phyloP scores from a whole-genome alignment of 139 green algal species.

The Tetraselmis chui region DNA sequence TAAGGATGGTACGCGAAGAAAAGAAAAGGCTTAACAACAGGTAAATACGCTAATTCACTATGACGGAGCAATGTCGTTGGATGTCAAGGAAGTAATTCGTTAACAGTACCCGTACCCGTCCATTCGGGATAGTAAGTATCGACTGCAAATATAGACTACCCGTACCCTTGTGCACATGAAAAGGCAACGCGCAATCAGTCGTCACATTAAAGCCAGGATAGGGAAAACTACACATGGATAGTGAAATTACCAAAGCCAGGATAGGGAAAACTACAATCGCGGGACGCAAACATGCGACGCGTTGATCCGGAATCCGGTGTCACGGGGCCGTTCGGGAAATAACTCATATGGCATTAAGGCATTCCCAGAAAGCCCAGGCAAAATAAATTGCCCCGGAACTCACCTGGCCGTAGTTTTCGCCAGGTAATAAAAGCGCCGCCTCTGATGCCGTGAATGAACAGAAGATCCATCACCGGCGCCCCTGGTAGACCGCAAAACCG shows the following conservation, averaged over 20 bases:
- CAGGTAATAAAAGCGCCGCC: constrained; percentile 82
- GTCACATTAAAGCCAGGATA: neutral
- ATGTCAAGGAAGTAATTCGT: neutral
- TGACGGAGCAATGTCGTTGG: neutral
- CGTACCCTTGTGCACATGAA: neutral
- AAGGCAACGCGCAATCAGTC: neutral
- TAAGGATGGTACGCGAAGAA: too few relatives aligned
- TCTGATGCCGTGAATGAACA: constrained; percentile 85
- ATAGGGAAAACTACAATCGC: too few relatives aligned
- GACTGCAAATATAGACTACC: neutral
- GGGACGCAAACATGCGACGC: too few relatives aligned
- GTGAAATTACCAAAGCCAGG: too few relatives aligned
- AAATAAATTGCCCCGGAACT: neutral
- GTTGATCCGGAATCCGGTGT: too few relatives aligned
- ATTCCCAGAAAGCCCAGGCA: neutral
- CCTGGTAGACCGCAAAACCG: neutral
- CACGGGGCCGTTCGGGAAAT: too few relatives aligned
- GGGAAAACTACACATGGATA: neutral
- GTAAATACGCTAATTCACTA: too few relatives aligned
- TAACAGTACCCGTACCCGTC: too few relatives aligned
- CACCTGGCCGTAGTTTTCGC: constrained; percentile 9
- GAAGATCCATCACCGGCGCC: constrained; percentile 58
- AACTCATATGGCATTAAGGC: neutral
- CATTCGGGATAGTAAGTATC: too few relatives aligned
- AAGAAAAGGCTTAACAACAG: too few relatives aligned